Base-by-base conservation (phyloP, 2,329 filamentous ascomycete genomes). In the Anisogramma anomala region DNA sequence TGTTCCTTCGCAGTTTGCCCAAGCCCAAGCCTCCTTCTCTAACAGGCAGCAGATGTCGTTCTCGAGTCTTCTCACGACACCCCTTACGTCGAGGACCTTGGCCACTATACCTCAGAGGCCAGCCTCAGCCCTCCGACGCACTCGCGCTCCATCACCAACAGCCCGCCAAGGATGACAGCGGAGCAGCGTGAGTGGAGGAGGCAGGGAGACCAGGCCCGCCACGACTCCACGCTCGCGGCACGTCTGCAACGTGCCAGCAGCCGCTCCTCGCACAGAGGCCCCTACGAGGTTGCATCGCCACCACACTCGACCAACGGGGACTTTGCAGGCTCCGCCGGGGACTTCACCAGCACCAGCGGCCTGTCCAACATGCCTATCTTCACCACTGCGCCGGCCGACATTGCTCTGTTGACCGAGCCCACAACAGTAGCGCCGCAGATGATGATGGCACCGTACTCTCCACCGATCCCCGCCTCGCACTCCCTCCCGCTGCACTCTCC, bases 171-270 rank as follows among this genome's bases (percentile, higher is more conserved):
- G 47, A 64, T 78, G 53, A 74, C 72, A 5, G 62, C 72, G 6
- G 74, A 79, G 53, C 74, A 79, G 55, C 69, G 75, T 48, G 74
- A 77, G 52, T 55, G 79, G 31, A 79, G 75, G 60, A 67, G 74
- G 44, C 74, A 79, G 51, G 66, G 69, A 46, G 74, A 79, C 49
- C 71, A 71, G 50, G 70, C 65, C 33, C 69, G 77, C 43, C 65
- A 75, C 49, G 72, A 75, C 49, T 69, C 70, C 6, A 79, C 79
- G 54, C 56, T 71, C 13, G 63, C 66, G 3, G 56, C 60, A 7
- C 67, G 74, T 44, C 62, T 69, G 36, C 66, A 69, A 48, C 68
- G 74, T 39, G 64, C 66, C 23, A 68, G 65, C 54, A 73, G 54
- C 58, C 48, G 48, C 23, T 54, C 52, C 7, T 50, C 51, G 3